A percentile compares a stretch with the other conserved stretches of the same genome.
Conservation (phyloP, 2,329 filamentous ascomycete species). For the Domatiomyces catenatus region DNA sequence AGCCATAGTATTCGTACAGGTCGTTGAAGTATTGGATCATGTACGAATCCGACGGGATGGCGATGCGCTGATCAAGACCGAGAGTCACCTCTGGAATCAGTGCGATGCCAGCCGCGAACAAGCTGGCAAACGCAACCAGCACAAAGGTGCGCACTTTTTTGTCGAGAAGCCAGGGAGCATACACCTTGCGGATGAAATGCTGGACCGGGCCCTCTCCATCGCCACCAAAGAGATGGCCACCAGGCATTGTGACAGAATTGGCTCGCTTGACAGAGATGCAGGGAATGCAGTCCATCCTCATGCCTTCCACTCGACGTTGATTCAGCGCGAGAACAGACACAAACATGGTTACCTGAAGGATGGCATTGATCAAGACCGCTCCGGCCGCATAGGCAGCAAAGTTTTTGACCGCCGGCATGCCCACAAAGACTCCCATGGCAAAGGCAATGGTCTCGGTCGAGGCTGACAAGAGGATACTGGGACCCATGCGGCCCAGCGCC, state of each 20-base stretch:
- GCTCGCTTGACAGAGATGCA: conserved; percentile 69
- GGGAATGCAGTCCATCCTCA: conserved; percentile 81
- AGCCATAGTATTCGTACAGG: conserved; percentile 78
- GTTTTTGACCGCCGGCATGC: conserved; percentile 95
- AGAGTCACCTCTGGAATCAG: conserved; percentile 72
- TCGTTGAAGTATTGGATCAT: conserved; percentile 95
- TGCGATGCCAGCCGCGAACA: conserved; percentile 74
- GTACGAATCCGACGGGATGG: conserved; percentile 85
- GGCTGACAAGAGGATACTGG: conserved; percentile 90
- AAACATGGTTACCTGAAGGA: conserved; percentile 97
- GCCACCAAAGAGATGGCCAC: conserved; percentile 53
- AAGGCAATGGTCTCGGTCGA: conserved; percentile 89
- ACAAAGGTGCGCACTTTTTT: conserved; percentile 66
- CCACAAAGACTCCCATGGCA: conserved; percentile 78
- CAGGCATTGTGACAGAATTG: conserved; percentile 48
- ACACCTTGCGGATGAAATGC: conserved; percentile 75
- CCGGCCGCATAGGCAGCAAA: conserved; percentile 94
- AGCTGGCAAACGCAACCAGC: conserved; percentile 65
- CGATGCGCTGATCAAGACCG: conserved; percentile 85
- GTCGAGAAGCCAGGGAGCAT: conserved; percentile 66
- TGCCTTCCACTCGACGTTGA: conserved; percentile 74
- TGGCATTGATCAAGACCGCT: conserved; percentile 88
- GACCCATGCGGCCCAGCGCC: conserved; percentile 88
- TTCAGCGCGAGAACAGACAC: conserved; percentile 82
- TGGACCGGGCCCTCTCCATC: conserved; percentile 75